Conservation (phyloP, 192 early-diverging fungal species). For the Entrophospora sp. region DNA sequence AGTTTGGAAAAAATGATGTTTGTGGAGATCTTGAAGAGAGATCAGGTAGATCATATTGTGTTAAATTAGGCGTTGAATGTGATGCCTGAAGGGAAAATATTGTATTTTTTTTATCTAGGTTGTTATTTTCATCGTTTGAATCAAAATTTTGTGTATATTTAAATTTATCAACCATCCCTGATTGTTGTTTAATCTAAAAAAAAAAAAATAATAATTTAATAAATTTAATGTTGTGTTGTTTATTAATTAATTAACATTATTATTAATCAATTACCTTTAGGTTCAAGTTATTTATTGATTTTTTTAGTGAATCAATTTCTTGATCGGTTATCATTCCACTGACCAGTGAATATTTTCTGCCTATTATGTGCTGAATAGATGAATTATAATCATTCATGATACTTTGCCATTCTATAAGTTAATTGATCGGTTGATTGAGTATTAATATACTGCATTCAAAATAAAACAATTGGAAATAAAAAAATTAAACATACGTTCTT, state of each 20-base stretch:
- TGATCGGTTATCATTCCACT: not conserved
- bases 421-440: too few species aligned
- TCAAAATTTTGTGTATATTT: too few species aligned
- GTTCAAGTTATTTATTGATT: not conserved
- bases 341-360: conserved; percentile 18
- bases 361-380: conserved; percentile 31
- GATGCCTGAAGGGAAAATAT: too few species aligned
- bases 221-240: not conserved
- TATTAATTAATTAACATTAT: too few species aligned
- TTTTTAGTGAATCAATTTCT: not conserved
- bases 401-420: conserved; percentile 24
- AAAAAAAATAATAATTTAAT: not conserved
- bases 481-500: conserved; percentile 14
- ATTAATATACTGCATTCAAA: not conserved
- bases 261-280: not conserved
- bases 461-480: not conserved
- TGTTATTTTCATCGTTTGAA: too few species aligned
- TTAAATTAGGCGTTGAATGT: too few species aligned
- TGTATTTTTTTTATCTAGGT: too few species aligned
- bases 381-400: conserved; percentile 30
- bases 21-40: too few species aligned
- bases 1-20: too few species aligned
- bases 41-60: too few species aligned
- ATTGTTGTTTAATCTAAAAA: too few species aligned
- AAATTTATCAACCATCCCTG: too few species aligned